phyloP scores from a whole-genome alignment of 2,329 filamentous ascomycete species.

The Alternaria longipes region DNA sequence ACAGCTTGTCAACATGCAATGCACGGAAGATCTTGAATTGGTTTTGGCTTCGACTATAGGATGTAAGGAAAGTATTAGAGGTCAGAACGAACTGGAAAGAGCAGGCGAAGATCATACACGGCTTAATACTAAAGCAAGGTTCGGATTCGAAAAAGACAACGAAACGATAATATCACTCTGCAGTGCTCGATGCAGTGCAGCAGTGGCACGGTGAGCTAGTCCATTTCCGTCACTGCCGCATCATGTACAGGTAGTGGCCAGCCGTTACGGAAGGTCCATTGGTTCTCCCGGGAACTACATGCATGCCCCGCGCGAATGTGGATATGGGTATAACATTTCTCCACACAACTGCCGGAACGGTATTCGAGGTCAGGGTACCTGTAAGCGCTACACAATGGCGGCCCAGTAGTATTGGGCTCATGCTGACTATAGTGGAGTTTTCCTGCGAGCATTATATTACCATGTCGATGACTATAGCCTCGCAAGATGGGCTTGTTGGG shows the following conservation, averaged over 20 bases:
- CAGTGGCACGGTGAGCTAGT: neutral
- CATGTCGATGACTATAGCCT: constrained; percentile 1
- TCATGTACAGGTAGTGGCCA: neutral
- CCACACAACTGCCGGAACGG: neutral
- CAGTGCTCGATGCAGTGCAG: neutral
- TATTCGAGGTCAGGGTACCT: neutral
- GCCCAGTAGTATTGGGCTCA: neutral
- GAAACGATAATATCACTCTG: neutral
- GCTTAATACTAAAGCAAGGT: neutral
- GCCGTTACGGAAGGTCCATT: neutral
- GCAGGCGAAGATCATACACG: too few species aligned
- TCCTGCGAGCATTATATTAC: neutral
- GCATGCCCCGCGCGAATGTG: constrained; percentile 1
- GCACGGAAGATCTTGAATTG: too few species aligned
- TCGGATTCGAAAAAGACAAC: neutral
- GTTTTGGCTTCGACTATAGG: neutral
- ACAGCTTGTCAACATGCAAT: neutral
- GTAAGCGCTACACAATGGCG: neutral
- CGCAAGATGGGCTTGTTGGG: neutral
- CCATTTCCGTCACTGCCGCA: neutral
- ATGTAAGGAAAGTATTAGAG: neutral
- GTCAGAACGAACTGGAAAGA: too few species aligned
- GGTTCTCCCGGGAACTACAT: neutral
- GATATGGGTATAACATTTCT: neutral
- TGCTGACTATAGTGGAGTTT: neutral